Evolutionary conservation across 352 stramenopile genomes (phyloP).

Genomic region (Albugo laibachii): DNA sequence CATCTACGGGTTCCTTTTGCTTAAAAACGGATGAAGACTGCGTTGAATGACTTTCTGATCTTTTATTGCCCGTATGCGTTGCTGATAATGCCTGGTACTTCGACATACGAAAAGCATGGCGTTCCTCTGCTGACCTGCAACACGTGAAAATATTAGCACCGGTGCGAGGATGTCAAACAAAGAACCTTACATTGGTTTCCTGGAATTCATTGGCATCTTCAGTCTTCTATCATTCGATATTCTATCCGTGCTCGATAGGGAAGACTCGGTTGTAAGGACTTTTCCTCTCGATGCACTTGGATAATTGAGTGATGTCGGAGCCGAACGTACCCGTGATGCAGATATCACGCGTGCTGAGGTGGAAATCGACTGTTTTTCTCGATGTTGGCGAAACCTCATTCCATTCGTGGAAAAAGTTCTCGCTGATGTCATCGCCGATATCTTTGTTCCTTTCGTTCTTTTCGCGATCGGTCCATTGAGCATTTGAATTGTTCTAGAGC

Average conservation of each 20-base stretch:
- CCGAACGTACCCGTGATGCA: not conserved
- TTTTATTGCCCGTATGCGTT: not conserved
- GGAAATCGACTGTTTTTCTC: conserved; percentile 1
- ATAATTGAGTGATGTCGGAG: not conserved
- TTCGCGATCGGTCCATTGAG: conserved; percentile 35
- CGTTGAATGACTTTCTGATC: not conserved
- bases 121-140: no score
- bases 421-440: conserved; percentile 33
- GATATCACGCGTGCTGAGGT: no score
- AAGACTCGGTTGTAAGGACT: no score
- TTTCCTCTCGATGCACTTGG: not conserved
- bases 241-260: no score
- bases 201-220: no score
- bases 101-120: no score
- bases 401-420: conserved; percentile 7
- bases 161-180: no score
- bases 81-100: not conserved
- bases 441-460: conserved; percentile 23
- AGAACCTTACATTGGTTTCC: no score
- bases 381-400: no score
- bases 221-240: no score
- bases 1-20: conserved; percentile 4
- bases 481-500: conserved; percentile 55
- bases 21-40: not conserved
- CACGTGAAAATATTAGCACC: no score